Base-by-base conservation (phyloP, 352 stramenopile species). In the Phytopythium oedochilum region DNA sequence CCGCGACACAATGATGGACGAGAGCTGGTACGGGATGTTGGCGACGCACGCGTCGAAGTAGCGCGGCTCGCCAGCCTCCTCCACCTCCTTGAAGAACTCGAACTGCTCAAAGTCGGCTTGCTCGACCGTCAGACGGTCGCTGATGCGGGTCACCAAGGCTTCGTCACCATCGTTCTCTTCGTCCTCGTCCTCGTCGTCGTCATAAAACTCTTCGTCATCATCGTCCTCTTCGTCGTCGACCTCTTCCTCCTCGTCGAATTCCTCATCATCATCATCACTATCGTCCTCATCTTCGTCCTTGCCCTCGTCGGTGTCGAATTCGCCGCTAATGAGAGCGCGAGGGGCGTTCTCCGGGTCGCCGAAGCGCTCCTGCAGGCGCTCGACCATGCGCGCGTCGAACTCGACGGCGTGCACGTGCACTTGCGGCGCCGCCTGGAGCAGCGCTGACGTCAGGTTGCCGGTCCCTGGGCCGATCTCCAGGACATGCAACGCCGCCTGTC, bases 11-110 rank as follows among this genome's bases (percentile, higher is more conserved):
- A 96, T 78, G 22, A 91, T 64, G 1, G 86, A 96, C 54, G 83
- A 93, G 38, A 96, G 72, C 38, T 96, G 79, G 64, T 96, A 96
- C 59, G 86, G 86, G 36, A 96, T 90, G 56, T 96, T 96, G 46
- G 86, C 86, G 6, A 94, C 83, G 22, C 80, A 91, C 32, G 79
- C 79, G 55, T 94, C 78, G 31, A 92, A 79, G 46, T 22, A 40
- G 35, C n/a, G 14, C 35, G 28, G 29, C 23, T 28, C 23, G 11
- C 42, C 15, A 17, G 56, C 25, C 0, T 8, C 34, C 11, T 66
- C 52, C 14, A 26, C 1, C 46, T 42, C 56, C 40, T 31, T 48
- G 15, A 70, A 71, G 18, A 60, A 58, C 40, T 50, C 45, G 32
- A 85, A 80, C 45, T 65, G 59, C 23, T 80, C 71, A 48, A 80